phyloP scores from a whole-genome alignment of 2,329 filamentous ascomycete genomes.

The Fusarium camptoceras region DNA sequence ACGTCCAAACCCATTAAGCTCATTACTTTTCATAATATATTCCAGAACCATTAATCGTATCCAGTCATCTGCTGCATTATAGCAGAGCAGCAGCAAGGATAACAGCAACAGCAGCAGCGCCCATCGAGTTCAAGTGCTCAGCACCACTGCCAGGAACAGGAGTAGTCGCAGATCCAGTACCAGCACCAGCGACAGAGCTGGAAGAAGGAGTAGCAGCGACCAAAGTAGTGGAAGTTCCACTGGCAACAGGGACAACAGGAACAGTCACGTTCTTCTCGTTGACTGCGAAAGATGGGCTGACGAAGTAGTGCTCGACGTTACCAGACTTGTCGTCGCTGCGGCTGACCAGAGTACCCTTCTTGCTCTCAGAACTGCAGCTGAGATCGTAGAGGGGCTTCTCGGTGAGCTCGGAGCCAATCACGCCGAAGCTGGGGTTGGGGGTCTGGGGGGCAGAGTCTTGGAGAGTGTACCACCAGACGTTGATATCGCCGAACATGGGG shows the following conservation, averaged over 20 bases:
- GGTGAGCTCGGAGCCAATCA: slow-evolving; percentile 67
- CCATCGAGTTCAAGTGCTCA: slow-evolving; percentile 48
- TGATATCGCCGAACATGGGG: slow-evolving; percentile 71
- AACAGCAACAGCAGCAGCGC: slow-evolving; percentile 49
- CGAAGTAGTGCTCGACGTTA: slow-evolving; percentile 17
- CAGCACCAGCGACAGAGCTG: slow-evolving; percentile 38
- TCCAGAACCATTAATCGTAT: slow-evolving; percentile 4
- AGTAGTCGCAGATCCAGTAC: slow-evolving; percentile 10
- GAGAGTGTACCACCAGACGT: slow-evolving; percentile 83
- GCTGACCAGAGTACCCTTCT: slow-evolving; percentile 25
- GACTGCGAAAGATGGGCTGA: slow-evolving; percentile 25
- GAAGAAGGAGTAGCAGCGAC: slow-evolving; percentile 32
- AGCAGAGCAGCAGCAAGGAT: slow-evolving; percentile 48
- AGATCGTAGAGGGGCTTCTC: slow-evolving; percentile 72
- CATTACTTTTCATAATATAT: slow-evolving; percentile 17
- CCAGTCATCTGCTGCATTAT: slow-evolving; percentile 29
- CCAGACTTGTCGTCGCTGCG: slow-evolving; percentile 8
- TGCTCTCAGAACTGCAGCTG: slow-evolving; percentile 56
- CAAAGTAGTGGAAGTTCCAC: slow-evolving; percentile 28
- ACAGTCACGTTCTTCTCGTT: slow-evolving; percentile 44
- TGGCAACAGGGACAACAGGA: neutral
- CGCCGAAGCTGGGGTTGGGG: slow-evolving; percentile 77
- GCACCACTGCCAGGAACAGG: slow-evolving; percentile 31
- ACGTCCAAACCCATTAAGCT: neutral
- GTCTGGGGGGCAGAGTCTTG: slow-evolving; percentile 71